A percentile compares a stretch with the other conserved stretches of the same genome.
These are phyloP conservation scores for Daldinia childiae DNA, from an alignment of 495 filamentous ascomycete genomes.

Conservation along the genomic window DNA sequence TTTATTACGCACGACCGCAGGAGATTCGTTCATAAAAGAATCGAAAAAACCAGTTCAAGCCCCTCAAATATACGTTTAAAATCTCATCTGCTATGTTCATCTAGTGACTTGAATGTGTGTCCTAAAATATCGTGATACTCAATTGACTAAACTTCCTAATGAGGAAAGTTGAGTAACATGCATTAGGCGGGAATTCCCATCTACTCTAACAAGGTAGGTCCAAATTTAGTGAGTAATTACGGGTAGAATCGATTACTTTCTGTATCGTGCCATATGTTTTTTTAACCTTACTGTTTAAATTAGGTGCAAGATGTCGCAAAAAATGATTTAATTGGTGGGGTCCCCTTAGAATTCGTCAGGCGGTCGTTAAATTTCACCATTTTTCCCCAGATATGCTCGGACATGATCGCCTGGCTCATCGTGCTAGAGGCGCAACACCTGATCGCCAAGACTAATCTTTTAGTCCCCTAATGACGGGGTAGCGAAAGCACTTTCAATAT, in stretches of 20 bases:
- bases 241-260: neutral
- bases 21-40: conserved; percentile 42
- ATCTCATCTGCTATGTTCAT: conserved; percentile 11
- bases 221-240: neutral
- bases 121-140: conserved; percentile 1
- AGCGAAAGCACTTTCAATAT: too few relatives aligned
- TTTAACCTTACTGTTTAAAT: neutral
- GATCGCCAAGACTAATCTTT: conserved; percentile 35
- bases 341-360: conserved; percentile 15
- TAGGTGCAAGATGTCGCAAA: conserved; percentile 12
- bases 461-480: conserved; percentile 18
- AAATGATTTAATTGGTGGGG: conserved; percentile 12
- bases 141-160: conserved; percentile 28
- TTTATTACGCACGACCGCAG: conserved; percentile 13
- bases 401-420: conserved; percentile 37
- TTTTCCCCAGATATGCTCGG: conserved; percentile 41
- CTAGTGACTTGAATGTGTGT: neutral
- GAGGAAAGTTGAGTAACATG: conserved; percentile 11
- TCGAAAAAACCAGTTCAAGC: conserved; percentile 47
- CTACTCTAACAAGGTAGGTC: conserved; percentile 3
- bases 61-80: conserved; percentile 33
- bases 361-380: conserved; percentile 28
- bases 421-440: conserved; percentile 32
- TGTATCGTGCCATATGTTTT: neutral
- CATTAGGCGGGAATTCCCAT: conserved; percentile 28